A percentile compares a stretch with the other conserved stretches of the same genome.
Evolutionary conservation across 768 basidiomycete species (phyloP).

Genomic region (Boletus tylopilopsis): DNA sequence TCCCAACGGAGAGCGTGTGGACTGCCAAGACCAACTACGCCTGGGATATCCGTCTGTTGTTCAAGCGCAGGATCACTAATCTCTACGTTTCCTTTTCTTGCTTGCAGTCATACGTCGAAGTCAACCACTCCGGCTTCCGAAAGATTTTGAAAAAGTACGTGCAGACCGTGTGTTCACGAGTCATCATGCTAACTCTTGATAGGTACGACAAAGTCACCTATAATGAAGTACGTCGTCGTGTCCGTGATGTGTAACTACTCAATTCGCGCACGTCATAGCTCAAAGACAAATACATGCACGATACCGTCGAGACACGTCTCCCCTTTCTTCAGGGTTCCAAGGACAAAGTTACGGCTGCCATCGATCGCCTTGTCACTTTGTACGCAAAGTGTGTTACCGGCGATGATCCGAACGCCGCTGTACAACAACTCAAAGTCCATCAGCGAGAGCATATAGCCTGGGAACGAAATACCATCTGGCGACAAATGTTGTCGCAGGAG

Average conservation of each 20-base stretch:
- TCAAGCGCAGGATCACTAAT: slow-evolving; percentile 84
- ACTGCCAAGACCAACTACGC: slow-evolving; percentile 76
- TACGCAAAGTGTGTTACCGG: slow-evolving; percentile 85
- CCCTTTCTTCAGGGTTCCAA: slow-evolving; percentile 71
- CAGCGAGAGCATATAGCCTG: slow-evolving; percentile 93
- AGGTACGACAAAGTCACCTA: slow-evolving; percentile 95
- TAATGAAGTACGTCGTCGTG: slow-evolving; percentile 45
- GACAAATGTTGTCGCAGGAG: slow-evolving; percentile 87
- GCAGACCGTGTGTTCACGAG: background rate
- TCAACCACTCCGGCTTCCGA: slow-evolving; percentile 90
- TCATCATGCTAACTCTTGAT: background rate
- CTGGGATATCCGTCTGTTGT: slow-evolving; percentile 75
- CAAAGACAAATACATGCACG: slow-evolving; percentile 73
- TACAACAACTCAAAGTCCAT: slow-evolving; percentile 79
- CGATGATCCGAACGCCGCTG: slow-evolving; percentile 64
- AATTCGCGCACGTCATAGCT: slow-evolving; percentile 40
- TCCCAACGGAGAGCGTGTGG: slow-evolving; percentile 62
- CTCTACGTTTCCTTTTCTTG: slow-evolving; percentile 75
- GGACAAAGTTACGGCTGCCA: slow-evolving; percentile 54
- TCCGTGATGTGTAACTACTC: background rate
- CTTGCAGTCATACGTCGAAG: slow-evolving; percentile 81
- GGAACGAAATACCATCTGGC: slow-evolving; percentile 97
- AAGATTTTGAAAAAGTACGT: slow-evolving; percentile 93
- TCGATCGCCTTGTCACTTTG: slow-evolving; percentile 58
- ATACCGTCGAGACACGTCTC: slow-evolving; percentile 56